phyloP scores from a whole-genome alignment of 345 rosid species.

The Bruguiera parviflora region DNA sequence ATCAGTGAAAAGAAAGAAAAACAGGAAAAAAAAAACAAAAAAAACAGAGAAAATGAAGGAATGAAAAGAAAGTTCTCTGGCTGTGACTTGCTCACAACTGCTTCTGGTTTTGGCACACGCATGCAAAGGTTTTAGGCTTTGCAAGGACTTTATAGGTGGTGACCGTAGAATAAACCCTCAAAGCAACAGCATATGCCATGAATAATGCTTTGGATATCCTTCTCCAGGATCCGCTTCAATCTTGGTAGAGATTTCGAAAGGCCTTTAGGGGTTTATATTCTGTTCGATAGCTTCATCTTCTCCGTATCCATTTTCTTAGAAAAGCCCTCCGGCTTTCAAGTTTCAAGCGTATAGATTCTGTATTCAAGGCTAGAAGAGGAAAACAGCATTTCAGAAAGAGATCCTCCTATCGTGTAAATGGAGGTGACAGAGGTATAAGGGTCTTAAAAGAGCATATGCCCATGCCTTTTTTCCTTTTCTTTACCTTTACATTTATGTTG shows the following conservation, averaged over 20 bases:
- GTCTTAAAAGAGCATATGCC: not conserved
- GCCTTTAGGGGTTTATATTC: too few relatives aligned
- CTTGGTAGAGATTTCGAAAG: too few relatives aligned
- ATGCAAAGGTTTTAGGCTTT: not conserved
- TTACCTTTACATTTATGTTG: not conserved
- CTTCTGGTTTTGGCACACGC: constrained; percentile 8
- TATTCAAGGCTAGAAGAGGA: not conserved
- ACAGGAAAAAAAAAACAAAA: too few relatives aligned
- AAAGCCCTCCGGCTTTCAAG: not conserved
- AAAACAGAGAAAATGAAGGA: too few relatives aligned
- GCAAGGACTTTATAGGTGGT: constrained; percentile 4
- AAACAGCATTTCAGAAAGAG: not conserved
- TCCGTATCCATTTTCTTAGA: not conserved
- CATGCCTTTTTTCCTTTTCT: constrained; percentile 1
- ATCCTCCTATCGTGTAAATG: not conserved
- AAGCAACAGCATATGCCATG: constrained; percentile 21
- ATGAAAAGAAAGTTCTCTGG: too few relatives aligned
- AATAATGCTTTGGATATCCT: constrained; percentile 8
- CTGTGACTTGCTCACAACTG: not conserved
- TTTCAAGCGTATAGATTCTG: not conserved
- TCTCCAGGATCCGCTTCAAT: not conserved
- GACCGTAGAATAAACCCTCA: constrained; percentile 20
- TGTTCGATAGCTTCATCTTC: not conserved
- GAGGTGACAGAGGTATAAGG: not conserved
- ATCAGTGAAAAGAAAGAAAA: not conserved